Evolutionary conservation across 306 rosid species (phyloP).

Genomic region (Inga laurina): DNA sequence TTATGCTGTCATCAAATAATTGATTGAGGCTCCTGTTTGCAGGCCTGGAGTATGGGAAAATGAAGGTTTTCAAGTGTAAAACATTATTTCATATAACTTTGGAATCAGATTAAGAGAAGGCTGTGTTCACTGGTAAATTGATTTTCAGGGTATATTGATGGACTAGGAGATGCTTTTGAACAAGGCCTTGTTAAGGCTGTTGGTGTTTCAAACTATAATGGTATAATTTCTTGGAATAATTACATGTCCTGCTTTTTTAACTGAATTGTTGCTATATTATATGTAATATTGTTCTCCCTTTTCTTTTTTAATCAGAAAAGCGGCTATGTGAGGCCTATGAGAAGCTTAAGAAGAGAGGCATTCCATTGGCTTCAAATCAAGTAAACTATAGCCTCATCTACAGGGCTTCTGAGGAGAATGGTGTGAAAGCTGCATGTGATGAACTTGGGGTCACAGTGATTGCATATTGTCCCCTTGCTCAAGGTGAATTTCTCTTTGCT

Average conservation of each 20-base stretch:
- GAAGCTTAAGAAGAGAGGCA: conserved; percentile 77
- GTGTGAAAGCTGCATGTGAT: conserved; percentile 82
- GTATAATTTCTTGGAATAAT: conserved; percentile 44
- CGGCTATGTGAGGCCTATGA: conserved; percentile 70
- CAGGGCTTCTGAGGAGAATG: conserved; percentile 79
- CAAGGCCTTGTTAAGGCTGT: conserved; percentile 97
- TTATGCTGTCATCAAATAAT: too few relatives aligned
- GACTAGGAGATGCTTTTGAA: conserved; percentile 95
- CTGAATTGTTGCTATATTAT: not conserved
- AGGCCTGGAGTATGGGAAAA: conserved; percentile 99
- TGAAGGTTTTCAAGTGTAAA: conserved; percentile 69
- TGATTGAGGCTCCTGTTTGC: not conserved
- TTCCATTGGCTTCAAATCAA: conserved; percentile 92
- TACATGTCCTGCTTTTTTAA: not conserved
- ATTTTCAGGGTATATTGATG: conserved; percentile 83
- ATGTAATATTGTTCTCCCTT: not conserved
- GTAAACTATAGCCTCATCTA: conserved; percentile 96
- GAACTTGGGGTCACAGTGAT: conserved; percentile 92
- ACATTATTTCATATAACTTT: conserved; percentile 29
- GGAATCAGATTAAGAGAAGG: conserved; percentile 35
- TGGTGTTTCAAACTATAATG: conserved; percentile 89
- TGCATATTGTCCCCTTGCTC: conserved; percentile 96
- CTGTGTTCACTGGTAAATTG: conserved; percentile 26
- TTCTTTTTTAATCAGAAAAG: conserved; percentile 54
- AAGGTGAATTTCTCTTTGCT: conserved; percentile 55